A percentile compares a stretch with the other conserved stretches of the same genome.
These are phyloP conservation scores for apple (Malus domestica) DNA, from an alignment of 306 rosid genomes.

Conservation along the genomic window ASM211411v1 NC_041803.1:9744001-9744500, in stretches of 20 bases:
- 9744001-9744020: neutral
- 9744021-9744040: constrained; percentile 1
- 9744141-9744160: constrained; percentile 80
- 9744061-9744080: neutral
- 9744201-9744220: constrained; percentile 83
- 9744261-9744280: constrained; percentile 48
- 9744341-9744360: neutral
- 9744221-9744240: constrained; percentile 75
- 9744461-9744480: constrained; percentile 45
- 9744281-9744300: neutral
- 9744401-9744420: constrained; percentile 25
- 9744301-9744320: neutral
- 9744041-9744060: neutral
- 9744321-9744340: neutral
- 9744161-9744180: constrained; percentile 71
- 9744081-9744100: constrained; percentile 78
- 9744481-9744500: constrained; percentile 45
- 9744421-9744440: constrained; percentile 65
- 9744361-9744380: neutral
- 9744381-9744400: constrained; percentile 38
- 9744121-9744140: constrained; percentile 91
- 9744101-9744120: constrained; percentile 50
- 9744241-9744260: constrained; percentile 62
- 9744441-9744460: constrained; percentile 61
- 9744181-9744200: constrained; percentile 97